Percentiles rank a stretch among this genome's conserved stretches.
phyloP scores from a whole-genome alignment of 371 early-diverging fungal species.

The Mortierella sp. region DNA sequence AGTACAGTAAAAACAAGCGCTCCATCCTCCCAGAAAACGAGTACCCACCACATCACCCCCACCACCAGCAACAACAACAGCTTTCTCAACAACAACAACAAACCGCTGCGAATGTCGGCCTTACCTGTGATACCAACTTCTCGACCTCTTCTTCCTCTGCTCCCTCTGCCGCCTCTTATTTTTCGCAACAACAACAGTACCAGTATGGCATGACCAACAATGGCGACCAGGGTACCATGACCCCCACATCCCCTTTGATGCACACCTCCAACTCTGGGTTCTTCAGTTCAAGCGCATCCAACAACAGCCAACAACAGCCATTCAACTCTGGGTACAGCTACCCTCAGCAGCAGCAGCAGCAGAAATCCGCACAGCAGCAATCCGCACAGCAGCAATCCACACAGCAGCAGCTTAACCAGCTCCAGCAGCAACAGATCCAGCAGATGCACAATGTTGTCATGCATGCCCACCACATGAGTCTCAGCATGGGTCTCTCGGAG shows the following conservation, averaged over 20 bases:
- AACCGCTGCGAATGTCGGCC: conserved; percentile 11
- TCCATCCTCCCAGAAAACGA: conserved; percentile 48
- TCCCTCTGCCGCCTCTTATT: conserved; percentile 16
- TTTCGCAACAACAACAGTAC: conserved; percentile 26
- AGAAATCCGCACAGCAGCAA: conserved; percentile 14
- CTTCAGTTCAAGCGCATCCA: conserved; percentile 15
- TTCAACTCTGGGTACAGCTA: not conserved
- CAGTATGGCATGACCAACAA: conserved; percentile 34
- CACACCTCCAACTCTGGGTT: conserved; percentile 37
- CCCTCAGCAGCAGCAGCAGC: not conserved
- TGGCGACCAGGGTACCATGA: conserved; percentile 38
- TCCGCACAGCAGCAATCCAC: not conserved
- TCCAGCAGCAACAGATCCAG: conserved; percentile 33
- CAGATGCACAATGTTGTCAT: conserved; percentile 36
- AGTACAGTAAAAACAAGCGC: conserved; percentile 57
- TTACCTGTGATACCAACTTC: conserved; percentile 23
- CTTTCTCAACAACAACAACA: conserved; percentile 24
- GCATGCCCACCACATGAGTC: conserved; percentile 43
- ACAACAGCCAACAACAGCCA: conserved; percentile 4
- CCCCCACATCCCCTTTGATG: conserved; percentile 47
- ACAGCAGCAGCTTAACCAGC: conserved; percentile 25
- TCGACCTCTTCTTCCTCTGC: conserved; percentile 13
- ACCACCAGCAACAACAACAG: conserved; percentile 21
- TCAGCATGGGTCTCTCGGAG: conserved; percentile 36
- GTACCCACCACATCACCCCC: conserved; percentile 42